Evolutionary conservation across 169 alveolate genomes (phyloP).

Genomic region (Plasmodium relictum): DNA sequence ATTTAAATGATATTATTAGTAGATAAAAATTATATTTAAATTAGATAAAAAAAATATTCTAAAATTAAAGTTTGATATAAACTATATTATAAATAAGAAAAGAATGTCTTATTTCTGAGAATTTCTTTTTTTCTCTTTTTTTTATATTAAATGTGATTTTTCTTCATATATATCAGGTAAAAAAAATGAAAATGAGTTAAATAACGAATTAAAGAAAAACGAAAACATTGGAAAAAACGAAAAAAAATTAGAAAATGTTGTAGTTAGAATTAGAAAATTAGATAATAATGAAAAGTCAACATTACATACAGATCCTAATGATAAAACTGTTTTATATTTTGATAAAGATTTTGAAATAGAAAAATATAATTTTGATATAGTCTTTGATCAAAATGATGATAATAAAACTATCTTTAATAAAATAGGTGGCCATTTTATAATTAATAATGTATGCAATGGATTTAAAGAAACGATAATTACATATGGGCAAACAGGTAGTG

Average conservation of each 20-base stretch:
- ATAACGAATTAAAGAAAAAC: not conserved
- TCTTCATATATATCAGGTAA: not conserved
- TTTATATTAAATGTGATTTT: too few relatives aligned
- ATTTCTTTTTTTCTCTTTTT: too few relatives aligned
- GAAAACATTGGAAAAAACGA: not conserved
- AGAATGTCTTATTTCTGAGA: too few relatives aligned
- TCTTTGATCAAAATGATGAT: slow-evolving; percentile 43
- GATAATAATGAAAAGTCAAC: slow-evolving; percentile 42
- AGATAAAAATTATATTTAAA: not conserved
- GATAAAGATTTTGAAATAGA: slow-evolving; percentile 60
- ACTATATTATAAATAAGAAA: too few relatives aligned
- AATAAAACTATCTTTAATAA: slow-evolving; percentile 36
- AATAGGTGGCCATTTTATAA: slow-evolving; percentile 56
- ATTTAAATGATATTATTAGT: too few relatives aligned
- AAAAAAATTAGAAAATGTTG: slow-evolving; percentile 48
- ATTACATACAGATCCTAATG: slow-evolving; percentile 57
- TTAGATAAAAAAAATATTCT: not conserved
- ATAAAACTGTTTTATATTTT: slow-evolving; percentile 43
- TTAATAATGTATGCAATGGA: slow-evolving; percentile 57
- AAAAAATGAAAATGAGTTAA: not conserved
- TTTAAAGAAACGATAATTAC: slow-evolving; percentile 59
- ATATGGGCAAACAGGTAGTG: slow-evolving; percentile 71
- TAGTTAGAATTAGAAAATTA: slow-evolving; percentile 49
- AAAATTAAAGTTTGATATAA: too few relatives aligned
- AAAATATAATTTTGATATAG: slow-evolving; percentile 49